phyloP scores from a whole-genome alignment of 805 yeast genomes.

The Candida peoriensis region DNA sequence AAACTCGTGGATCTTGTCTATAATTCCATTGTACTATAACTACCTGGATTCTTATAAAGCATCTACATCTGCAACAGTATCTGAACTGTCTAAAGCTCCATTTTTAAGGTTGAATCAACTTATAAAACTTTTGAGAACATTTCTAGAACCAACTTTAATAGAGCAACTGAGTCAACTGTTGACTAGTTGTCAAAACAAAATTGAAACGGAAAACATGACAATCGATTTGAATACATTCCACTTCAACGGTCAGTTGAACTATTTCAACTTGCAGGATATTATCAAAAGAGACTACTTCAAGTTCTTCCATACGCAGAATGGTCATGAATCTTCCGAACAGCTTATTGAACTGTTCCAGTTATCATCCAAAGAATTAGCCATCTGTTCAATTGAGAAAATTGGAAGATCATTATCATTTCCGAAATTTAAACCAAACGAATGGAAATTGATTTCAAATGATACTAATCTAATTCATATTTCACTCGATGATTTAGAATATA shows the following conservation, averaged over 20 bases:
- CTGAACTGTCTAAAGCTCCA: too few relatives aligned
- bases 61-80: too few relatives aligned
- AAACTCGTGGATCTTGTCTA: too few relatives aligned
- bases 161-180: background rate
- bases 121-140: background rate
- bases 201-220: conserved; percentile 16
- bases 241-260: conserved; percentile 17
- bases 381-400: conserved; percentile 17
- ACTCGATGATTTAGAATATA: conserved; percentile 5
- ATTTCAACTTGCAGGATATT: conserved; percentile 16
- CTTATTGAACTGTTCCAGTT: conserved; percentile 19
- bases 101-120: background rate
- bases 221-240: conserved; percentile 16
- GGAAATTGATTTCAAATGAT: conserved; percentile 11
- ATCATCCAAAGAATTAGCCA: conserved; percentile 14
- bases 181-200: conserved; percentile 11
- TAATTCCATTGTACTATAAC: too few relatives aligned
- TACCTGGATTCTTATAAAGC: too few relatives aligned
- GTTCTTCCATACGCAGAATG: conserved; percentile 9
- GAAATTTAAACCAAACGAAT: conserved; percentile 16
- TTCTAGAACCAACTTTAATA: background rate
- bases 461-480: background rate
- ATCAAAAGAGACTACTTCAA: conserved; percentile 23
- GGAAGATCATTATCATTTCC: conserved; percentile 24
- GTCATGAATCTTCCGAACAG: conserved; percentile 8